Evolutionary conservation across 140 eudicot species (phyloP).

Genomic region (Senecio squalidus): DNA sequence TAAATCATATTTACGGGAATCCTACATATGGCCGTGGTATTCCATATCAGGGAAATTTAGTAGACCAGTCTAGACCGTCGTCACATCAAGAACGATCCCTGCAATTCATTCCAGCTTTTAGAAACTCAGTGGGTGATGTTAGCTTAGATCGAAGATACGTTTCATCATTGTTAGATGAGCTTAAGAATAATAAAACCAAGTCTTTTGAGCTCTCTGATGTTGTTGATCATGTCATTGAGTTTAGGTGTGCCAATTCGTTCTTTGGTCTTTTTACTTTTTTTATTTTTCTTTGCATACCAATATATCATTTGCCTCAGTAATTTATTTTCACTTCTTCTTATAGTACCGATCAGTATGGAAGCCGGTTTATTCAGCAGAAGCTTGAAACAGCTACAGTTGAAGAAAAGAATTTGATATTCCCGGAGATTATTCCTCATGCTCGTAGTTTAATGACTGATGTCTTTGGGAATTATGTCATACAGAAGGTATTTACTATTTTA

Average conservation of each 20-base stretch:
- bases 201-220: conserved; percentile 65
- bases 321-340: conserved; percentile 13
- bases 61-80: conserved; percentile 29
- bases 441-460: conserved; percentile 77
- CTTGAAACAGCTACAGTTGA: conserved; percentile 66
- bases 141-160: conserved; percentile 38
- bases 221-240: conserved; percentile 63
- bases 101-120: conserved; percentile 29
- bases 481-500: conserved; percentile 40
- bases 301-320: conserved; percentile 4
- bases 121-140: conserved; percentile 25
- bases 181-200: conserved; percentile 62
- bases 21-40: conserved; percentile 24
- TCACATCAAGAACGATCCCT: conserved; percentile 37
- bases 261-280: neutral
- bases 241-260: conserved; percentile 41
- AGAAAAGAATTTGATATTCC: conserved; percentile 56
- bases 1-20: conserved; percentile 38
- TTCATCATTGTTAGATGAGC: conserved; percentile 49
- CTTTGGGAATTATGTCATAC: conserved; percentile 91
- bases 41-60: conserved; percentile 35
- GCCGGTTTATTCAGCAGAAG: conserved; percentile 92
- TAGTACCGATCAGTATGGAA: conserved; percentile 85
- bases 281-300: neutral
- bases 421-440: conserved; percentile 63